phyloP scores from a whole-genome alignment of 352 stramenopile genomes.

The Pythium monospermum region DNA sequence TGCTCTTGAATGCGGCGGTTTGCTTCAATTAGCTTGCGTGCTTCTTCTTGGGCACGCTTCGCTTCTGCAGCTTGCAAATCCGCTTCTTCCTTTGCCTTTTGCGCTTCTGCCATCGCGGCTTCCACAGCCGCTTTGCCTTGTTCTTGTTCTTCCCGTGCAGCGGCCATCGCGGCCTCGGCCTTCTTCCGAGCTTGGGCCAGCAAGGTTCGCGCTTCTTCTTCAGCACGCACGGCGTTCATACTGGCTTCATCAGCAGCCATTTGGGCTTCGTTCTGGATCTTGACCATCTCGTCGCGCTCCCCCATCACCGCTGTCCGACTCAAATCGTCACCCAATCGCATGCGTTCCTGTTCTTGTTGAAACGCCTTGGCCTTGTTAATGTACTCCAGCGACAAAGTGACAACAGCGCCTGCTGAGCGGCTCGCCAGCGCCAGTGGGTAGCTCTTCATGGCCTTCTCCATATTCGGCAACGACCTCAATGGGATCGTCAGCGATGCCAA shows the following conservation, averaged over 20 bases:
- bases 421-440: conserved; percentile 79
- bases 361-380: conserved; percentile 81
- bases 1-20: conserved; percentile 77
- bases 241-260: conserved; percentile 78
- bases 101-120: conserved; percentile 78
- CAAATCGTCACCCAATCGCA: conserved; percentile 52
- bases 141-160: conserved; percentile 69
- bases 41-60: conserved; percentile 68
- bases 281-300: conserved; percentile 75
- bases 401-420: conserved; percentile 61
- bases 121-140: conserved; percentile 82
- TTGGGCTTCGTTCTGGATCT: conserved; percentile 78
- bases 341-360: conserved; percentile 63
- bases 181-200: conserved; percentile 77
- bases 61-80: conserved; percentile 78
- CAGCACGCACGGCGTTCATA: conserved; percentile 53
- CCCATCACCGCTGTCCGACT: conserved; percentile 62
- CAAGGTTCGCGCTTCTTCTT: conserved; percentile 71
- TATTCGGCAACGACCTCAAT: conserved; percentile 77
- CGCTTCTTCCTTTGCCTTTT: conserved; percentile 69
- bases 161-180: conserved; percentile 76
- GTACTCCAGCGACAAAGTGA: conserved; percentile 80
- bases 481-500: conserved; percentile 75
- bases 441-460: conserved; percentile 80
- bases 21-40: conserved; percentile 78